A percentile compares a stretch with the other conserved stretches of the same genome.
phyloP scores from a whole-genome alignment of 306 rosid species.

The Ormosia emarginata region DNA sequence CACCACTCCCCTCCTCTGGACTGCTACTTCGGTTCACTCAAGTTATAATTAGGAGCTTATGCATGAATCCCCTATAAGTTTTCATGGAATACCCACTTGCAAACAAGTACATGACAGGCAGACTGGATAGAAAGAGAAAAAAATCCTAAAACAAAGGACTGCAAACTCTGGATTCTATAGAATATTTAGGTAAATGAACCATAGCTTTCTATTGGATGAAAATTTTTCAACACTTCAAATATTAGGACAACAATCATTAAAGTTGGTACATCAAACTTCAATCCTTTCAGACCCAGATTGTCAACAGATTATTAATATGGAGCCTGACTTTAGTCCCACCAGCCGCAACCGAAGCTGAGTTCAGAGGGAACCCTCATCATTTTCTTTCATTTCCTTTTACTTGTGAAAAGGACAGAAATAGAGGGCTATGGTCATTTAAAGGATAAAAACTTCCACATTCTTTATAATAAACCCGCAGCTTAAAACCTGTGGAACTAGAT shows the following conservation, averaged over 20 bases:
- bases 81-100: neutral
- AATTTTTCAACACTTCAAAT: neutral
- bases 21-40: neutral
- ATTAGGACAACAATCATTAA: neutral
- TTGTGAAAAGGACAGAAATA: neutral
- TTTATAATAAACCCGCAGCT: neutral
- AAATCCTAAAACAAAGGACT: neutral
- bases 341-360: neutral
- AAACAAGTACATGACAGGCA: too few species aligned
- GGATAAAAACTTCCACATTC: neutral
- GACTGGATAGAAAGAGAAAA: neutral
- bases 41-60: neutral
- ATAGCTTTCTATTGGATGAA: too few species aligned
- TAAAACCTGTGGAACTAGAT: neutral
- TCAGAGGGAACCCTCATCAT: neutral
- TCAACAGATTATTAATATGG: too few species aligned
- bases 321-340: too few species aligned
- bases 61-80: neutral
- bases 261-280: neutral
- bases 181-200: neutral
- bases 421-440: neutral
- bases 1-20: neutral
- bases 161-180: neutral
- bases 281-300: too few species aligned
- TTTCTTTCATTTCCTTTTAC: too few species aligned